Evolutionary conservation across 2,329 filamentous ascomycete species (phyloP), one percentile per base, ranked within the genome.

Genomic region (Pestalotiopsis sp.): DNA sequence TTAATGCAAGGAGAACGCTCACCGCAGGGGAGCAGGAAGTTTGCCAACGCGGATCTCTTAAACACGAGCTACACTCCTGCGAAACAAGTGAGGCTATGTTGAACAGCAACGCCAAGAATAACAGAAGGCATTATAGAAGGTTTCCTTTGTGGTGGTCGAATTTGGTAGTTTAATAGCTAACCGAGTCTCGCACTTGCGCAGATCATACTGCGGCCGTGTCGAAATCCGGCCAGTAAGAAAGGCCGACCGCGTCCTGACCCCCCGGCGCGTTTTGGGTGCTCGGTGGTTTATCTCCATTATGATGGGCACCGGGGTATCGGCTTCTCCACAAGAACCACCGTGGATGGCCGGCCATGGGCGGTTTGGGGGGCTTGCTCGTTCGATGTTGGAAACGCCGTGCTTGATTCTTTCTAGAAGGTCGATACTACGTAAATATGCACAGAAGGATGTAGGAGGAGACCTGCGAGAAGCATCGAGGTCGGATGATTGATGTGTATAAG

Each of bases 131-230:
- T 64, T 27, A 64, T 64, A 49, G 36, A 64, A 49, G 39, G n/a
- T 49, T 49, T 25, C 25, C 12, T 36, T 36, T 36, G 17, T 52
- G 45, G 17, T 23, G 39, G 61, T 52, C 41, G 39, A 62, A 6
- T 36, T 36, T 36, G 31, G 31, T 36, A 36, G 31, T 20, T 38
- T 45, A 20, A n/a, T 20, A 45, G 38, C n/a, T n/a, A n/a, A 12
- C 9, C 20, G 17, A 57, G 63, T 66, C 63, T 56, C 63, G 63
- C 25, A 27, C 49, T 36, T 52, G 14, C 25, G 63, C 49, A 66
- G 63, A 66, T 66, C 63, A 66, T 56, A 66, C 63, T 65, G 62
- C 39, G 36, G 39, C 41, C 39, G 62, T 65, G n/a, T 66, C 25
- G 39, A 57, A 66, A 39, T 39, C 25, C 13, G 39, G 41, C 63